Evolutionary conservation across 1,139 yeast species (phyloP).

Genomic region (Diutina ranongensis): DNA sequence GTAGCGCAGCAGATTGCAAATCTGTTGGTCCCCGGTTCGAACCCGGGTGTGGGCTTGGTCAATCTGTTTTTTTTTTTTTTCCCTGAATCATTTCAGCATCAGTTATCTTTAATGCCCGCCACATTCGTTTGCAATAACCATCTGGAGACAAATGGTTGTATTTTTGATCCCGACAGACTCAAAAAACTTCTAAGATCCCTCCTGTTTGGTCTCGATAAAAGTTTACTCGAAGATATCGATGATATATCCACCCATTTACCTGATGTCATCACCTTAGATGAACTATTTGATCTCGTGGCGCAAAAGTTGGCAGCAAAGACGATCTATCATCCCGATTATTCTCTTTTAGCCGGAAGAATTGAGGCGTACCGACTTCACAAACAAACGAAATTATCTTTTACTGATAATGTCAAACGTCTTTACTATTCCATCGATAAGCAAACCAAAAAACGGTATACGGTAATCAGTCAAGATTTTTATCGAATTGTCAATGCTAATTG

Average conservation of each 20-base stretch:
- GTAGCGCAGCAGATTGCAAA: slow-evolving; percentile 15
- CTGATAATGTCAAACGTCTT: slow-evolving; percentile 7
- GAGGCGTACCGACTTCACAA: slow-evolving; percentile 14
- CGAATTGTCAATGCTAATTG: slow-evolving; percentile 8
- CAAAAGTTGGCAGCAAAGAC: background rate
- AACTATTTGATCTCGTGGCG: background rate
- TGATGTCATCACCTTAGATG: background rate
- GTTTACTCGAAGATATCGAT: background rate
- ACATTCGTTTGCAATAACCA: background rate
- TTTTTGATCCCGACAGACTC: background rate
- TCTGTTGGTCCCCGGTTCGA: slow-evolving; percentile 12
- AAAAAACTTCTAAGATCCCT: background rate
- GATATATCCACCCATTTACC: slow-evolving; percentile 1
- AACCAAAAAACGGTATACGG: slow-evolving; percentile 7
- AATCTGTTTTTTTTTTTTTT: no score
- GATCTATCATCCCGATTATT: slow-evolving; percentile 25
- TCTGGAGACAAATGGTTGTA: background rate
- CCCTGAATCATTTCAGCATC: no score
- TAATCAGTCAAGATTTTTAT: slow-evolving; percentile 8
- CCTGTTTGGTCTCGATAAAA: background rate
- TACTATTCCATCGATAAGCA: slow-evolving; percentile 7
- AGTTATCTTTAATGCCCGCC: no score
- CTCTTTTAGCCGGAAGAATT: slow-evolving; percentile 37
- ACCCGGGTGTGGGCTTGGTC: slow-evolving; percentile 6
- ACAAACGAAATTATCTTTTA: slow-evolving; percentile 7